Evolutionary conservation across 768 basidiomycete species (phyloP).

Genomic region (Symmetrospora coprosmae): DNA sequence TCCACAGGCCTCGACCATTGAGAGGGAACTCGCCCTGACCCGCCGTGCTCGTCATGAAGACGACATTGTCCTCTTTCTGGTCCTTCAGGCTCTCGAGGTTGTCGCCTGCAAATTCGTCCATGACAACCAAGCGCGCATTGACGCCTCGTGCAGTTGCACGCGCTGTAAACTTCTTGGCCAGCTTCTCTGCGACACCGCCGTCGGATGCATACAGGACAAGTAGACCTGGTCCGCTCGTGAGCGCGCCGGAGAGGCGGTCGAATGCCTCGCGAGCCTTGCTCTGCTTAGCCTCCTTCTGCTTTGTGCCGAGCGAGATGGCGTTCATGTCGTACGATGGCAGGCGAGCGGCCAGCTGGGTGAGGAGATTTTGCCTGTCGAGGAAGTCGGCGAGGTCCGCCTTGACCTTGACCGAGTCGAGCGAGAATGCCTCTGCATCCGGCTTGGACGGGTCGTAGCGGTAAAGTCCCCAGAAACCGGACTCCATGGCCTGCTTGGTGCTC

Average conservation of each 20-base stretch:
- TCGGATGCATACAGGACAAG: slow-evolving; percentile 88
- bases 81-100: slow-evolving; percentile 44
- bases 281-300: slow-evolving; percentile 66
- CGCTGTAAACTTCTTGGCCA: slow-evolving; percentile 69
- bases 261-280: slow-evolving; percentile 68
- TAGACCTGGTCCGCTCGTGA: slow-evolving; percentile 70
- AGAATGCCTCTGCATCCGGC: slow-evolving; percentile 69
- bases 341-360: slow-evolving; percentile 63
- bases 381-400: slow-evolving; percentile 87
- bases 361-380: slow-evolving; percentile 89
- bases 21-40: slow-evolving; percentile 97
- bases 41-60: slow-evolving; percentile 78
- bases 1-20: slow-evolving; percentile 81
- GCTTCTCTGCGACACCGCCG: slow-evolving; percentile 89
- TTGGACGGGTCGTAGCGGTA: slow-evolving; percentile 94
- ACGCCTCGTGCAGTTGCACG: slow-evolving; percentile 75
- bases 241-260: slow-evolving; percentile 60
- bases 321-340: slow-evolving; percentile 55
- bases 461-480: slow-evolving; percentile 91
- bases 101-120: slow-evolving; percentile 56
- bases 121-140: slow-evolving; percentile 54
- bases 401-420: slow-evolving; percentile 79
- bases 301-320: slow-evolving; percentile 69
- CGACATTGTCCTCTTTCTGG: slow-evolving; percentile 59
- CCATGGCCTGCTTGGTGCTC: slow-evolving; percentile 92